These are phyloP conservation scores for Amaranthus hypochondriacus DNA, from an alignment of 148 eudicot genomes.

Conservation along the genomic window DNA sequence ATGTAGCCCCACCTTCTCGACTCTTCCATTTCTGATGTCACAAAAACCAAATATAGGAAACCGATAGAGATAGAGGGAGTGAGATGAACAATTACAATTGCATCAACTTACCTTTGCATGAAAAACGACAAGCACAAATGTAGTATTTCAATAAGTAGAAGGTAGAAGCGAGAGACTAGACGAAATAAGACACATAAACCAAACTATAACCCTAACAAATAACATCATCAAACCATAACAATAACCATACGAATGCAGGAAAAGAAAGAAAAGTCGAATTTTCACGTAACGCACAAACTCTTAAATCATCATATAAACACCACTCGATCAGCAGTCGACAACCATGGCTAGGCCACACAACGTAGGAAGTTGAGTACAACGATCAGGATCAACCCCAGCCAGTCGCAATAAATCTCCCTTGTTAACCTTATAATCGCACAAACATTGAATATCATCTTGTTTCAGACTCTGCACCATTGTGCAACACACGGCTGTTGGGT, in stretches of 20 bases:
- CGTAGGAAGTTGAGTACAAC: conserved; percentile 44
- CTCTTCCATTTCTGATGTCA: too few species aligned
- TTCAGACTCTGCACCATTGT: conserved; percentile 26
- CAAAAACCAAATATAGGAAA: too few species aligned
- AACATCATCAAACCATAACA: background rate
- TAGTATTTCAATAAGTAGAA: too few species aligned
- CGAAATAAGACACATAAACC: too few species aligned
- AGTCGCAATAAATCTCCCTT: conserved; percentile 26
- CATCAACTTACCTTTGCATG: background rate
- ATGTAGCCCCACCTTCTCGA: too few species aligned
- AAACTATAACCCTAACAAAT: background rate
- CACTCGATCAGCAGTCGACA: background rate
- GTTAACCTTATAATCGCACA: conserved; percentile 47
- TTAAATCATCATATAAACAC: background rate
- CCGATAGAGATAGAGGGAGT: too few species aligned
- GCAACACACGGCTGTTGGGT: conserved; percentile 43
- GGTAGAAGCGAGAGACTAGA: too few species aligned
- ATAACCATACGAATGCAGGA: background rate
- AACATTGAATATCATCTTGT: conserved; percentile 39
- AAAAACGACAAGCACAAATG: background rate
- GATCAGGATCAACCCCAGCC: conserved; percentile 48
- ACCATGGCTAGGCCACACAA: conserved; percentile 27
- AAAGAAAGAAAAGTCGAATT: too few species aligned
- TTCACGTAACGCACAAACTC: background rate
- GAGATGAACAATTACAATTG: too few species aligned